These are phyloP conservation scores for Penicillium angulare DNA, from an alignment of 495 filamentous ascomycete species.

Conservation along the genomic window DNA sequence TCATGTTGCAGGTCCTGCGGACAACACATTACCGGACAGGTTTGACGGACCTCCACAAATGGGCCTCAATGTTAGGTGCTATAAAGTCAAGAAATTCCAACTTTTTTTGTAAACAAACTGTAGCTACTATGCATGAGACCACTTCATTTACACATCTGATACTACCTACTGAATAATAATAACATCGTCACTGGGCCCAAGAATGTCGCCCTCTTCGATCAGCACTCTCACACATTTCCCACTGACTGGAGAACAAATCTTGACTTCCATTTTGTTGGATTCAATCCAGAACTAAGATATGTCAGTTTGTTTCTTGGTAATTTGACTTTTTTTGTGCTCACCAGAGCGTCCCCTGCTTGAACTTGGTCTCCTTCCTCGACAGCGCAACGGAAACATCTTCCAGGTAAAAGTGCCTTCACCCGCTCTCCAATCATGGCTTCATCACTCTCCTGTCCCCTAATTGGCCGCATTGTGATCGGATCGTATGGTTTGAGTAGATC, in stretches of 20 bases:
- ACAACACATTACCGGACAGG: background rate
- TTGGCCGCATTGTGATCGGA: slow-evolving; percentile 3
- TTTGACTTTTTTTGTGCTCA: background rate
- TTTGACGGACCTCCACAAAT: background rate
- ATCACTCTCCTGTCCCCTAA: background rate
- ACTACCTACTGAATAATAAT: slow-evolving; percentile 2
- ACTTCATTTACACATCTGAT: background rate
- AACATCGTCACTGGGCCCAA: slow-evolving; percentile 6
- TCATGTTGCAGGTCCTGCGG: background rate
- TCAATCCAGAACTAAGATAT: background rate
- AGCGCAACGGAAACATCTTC: slow-evolving; percentile 2
- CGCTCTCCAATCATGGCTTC: background rate
- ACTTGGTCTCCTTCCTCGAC: slow-evolving; percentile 1
- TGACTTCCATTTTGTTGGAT: slow-evolving; percentile 10
- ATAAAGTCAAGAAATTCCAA: background rate
- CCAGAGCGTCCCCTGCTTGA: slow-evolving; percentile 1
- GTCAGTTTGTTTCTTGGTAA: background rate
- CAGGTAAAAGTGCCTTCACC: slow-evolving; percentile 5
- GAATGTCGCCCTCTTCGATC: background rate
- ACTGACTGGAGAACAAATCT: slow-evolving; percentile 3
- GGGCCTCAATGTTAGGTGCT: background rate
- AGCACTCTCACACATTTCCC: slow-evolving; percentile 7
- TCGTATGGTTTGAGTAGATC: slow-evolving; percentile 10
- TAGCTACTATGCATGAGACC: no score
- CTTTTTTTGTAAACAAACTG: no score